Base-by-base conservation (phyloP, 2,329 filamentous ascomycete species). In the Alternaria dauci region DNA sequence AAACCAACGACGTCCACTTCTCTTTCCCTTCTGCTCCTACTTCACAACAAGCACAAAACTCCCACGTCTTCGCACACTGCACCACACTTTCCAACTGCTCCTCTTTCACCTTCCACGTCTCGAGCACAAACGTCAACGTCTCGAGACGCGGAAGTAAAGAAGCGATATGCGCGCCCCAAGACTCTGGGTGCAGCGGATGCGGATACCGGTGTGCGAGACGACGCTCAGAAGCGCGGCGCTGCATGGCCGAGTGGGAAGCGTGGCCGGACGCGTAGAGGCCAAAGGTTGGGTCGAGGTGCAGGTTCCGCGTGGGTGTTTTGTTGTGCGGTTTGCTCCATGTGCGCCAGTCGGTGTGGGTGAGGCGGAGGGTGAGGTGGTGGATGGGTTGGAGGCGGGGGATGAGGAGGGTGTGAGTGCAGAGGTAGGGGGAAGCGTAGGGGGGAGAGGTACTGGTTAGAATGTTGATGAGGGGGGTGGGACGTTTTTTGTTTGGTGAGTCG, bases 41-140 rank as follows among this genome's bases (percentile, higher is more conserved):
- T 8, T 52, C 55, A 6, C 58, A 23, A 23, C 20, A 23, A 23
- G 20, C 20, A 23, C 20, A 32, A 4, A 73, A 77, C 16, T 20
- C 63, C 74, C 74, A 77, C 7, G 64, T 71, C 61, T 69, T 71
- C 12, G 71, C 71, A 61, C 71, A 75, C 23, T 72, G 64, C 1
- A 70, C 51, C 4, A 76, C 70, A 1, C 8, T 54, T 14, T 77
- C 71, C 2, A 77, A 46, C 50, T 73, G 71, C 1, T 36, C 18
- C 23, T 58, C 60, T 57, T 76, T 77, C 3, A 46, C 46, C 18
- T 26, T 46, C 52, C 72, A 77, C 4, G 68, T 74, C 58, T 76
- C 69, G 5, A 76, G 50, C 9, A 75, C 64, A 6, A 75, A 52
- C 14, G 67, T 61, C 20, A 75, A 38, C 2, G 46, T 55, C 52